These are phyloP conservation scores for Caloboletus inedulis DNA, from an alignment of 1,284 basidiomycete species.

Conservation along the genomic window DNA sequence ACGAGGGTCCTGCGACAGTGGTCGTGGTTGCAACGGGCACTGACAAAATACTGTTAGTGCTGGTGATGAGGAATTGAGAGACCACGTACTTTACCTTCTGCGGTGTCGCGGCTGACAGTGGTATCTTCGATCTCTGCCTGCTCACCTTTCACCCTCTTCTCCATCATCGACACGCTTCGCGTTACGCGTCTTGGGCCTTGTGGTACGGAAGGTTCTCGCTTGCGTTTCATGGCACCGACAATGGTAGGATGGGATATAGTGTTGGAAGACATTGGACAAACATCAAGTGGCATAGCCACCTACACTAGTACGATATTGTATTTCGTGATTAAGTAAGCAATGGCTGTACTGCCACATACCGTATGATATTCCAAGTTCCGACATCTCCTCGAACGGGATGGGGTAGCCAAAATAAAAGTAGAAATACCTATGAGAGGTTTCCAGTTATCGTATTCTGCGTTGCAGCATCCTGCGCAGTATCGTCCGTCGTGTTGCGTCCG, in stretches of 20 bases:
- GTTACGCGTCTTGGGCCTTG: slow-evolving; percentile 24
- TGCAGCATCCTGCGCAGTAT: too few species aligned
- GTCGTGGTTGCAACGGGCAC: neutral
- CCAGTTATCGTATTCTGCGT: too few species aligned
- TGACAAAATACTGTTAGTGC: slow-evolving; percentile 4
- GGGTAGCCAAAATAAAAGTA: too few species aligned
- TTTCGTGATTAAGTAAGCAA: too few species aligned
- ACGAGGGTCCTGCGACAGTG: neutral
- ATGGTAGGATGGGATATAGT: neutral
- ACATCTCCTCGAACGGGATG: too few species aligned
- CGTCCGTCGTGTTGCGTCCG: too few species aligned
- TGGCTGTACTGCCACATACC: too few species aligned
- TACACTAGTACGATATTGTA: too few species aligned
- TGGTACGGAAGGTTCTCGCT: slow-evolving; percentile 7
- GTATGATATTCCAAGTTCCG: too few species aligned
- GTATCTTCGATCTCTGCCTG: neutral
- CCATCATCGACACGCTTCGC: slow-evolving; percentile 30
- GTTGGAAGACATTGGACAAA: too few species aligned
- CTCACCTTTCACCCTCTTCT: slow-evolving; percentile 6
- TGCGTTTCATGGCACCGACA: slow-evolving; percentile 17
- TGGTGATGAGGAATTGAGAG: neutral
- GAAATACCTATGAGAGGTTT: too few species aligned
- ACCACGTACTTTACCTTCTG: slow-evolving; percentile 9
- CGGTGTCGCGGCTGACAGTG: neutral
- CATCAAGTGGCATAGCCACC: neutral